Evolutionary conservation across 768 basidiomycete genomes (phyloP), one percentile per base, ranked within the genome.

Genomic region (Russula sp.): DNA sequence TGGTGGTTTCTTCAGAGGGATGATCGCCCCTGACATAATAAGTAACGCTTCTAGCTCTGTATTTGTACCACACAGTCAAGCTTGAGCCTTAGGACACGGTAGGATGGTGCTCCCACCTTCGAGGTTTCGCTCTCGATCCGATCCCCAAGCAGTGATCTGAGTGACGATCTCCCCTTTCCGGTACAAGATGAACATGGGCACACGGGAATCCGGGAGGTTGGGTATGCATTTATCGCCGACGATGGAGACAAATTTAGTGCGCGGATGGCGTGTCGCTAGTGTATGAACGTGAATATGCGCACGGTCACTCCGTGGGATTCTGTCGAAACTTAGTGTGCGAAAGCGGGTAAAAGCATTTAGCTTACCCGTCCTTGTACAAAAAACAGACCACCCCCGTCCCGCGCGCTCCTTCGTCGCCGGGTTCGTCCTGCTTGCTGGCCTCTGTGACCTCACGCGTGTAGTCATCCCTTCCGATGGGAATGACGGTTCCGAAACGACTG

Each of bases 401-500:
- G 66, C 76, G 80, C 55, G 84, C 82, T 63, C 74, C 79, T 57
- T 83, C 80, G 55, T 88, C 87, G 32, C 80, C 88, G 7, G 82
- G 81, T 57, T 88, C 84, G 65, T 84, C 78, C 10, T 83, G 73
- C 62, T 81, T 82, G 74, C 94, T 98, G 4, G 92, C 91, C 65
- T 98, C 95, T 0, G 94, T 98, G 11, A 99, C 91, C 71, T 98
- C 94, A 51, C 88, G 80, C 45, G 90, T 96, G 74, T 98, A 99
- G 72, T 97, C 95, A 16, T 94, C 94, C 66, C 96, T 79, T 31
- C 88, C 84, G 62, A 99, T 95, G 0, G 94, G 93, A 71, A 90
- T 87, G 52, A 97, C 82, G 31, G 84, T 77, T 20, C 95, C 97
- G 71, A 93, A 98, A 65, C 85, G 81, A 22, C 85, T 85, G 60